Percentiles rank a stretch among this genome's conserved stretches.
These are phyloP conservation scores for Eutrema heterophyllum DNA, from an alignment of 345 rosid genomes.

Conservation along the genomic window DNA sequence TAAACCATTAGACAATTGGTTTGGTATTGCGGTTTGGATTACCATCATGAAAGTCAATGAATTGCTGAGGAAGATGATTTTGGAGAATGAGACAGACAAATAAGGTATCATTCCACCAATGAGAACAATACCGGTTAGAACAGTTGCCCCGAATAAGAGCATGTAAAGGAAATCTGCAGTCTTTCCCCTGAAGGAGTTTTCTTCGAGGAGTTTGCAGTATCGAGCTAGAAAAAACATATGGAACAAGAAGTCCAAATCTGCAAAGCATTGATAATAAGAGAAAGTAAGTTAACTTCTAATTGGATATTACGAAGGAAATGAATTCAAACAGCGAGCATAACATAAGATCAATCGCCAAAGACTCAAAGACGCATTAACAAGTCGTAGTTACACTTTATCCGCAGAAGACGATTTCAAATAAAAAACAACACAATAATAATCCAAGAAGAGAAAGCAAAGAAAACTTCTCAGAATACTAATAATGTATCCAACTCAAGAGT, in stretches of 20 bases:
- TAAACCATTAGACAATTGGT: neutral
- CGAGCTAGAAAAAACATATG: conserved; percentile 99
- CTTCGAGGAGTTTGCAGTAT: conserved; percentile 97
- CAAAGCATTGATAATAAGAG: conserved; percentile 4
- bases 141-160: conserved; percentile 93
- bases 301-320: neutral
- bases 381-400: neutral
- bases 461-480: neutral
- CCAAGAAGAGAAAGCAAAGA: neutral
- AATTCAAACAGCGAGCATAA: no score
- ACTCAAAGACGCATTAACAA: neutral
- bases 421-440: neutral
- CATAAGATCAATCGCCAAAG: neutral
- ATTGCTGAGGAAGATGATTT: conserved; percentile 94
- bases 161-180: conserved; percentile 98
- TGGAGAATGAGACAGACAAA: conserved; percentile 82
- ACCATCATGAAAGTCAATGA: conserved; percentile 99
- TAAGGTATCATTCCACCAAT: conserved; percentile 94
- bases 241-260: conserved; percentile 97
- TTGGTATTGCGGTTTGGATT: neutral
- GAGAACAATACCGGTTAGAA: conserved; percentile 82
- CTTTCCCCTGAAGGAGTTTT: conserved; percentile 95
- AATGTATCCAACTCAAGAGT: neutral
- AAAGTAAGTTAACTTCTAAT: neutral
- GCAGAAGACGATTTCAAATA: neutral